Evolutionary conservation across 2,329 filamentous ascomycete genomes (phyloP), one percentile per base, ranked within the genome.

Genomic region (Zymoseptoria passerinii): DNA sequence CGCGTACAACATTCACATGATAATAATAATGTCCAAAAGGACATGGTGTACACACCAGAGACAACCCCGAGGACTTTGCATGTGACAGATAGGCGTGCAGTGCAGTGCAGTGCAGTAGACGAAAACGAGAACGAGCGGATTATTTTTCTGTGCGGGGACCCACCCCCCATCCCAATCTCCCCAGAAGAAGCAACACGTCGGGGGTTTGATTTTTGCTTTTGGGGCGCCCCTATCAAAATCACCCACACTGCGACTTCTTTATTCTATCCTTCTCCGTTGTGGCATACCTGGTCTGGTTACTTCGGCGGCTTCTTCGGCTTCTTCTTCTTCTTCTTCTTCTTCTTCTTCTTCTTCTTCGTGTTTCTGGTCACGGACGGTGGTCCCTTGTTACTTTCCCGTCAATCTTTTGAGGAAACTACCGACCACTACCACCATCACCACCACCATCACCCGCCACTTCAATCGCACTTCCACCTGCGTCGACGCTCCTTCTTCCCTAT

Each of bases 401-500:
- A 28, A 48, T 60, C 58, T 52, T 57, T 54, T 27, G 48, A 48
- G 23, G 40, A 18, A 51, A n/a, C 10, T n/a, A 28, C 50, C 35
- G 16, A 10, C 10, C 28, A 48, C 50, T 13, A 44, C 35, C 35
- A 40, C 35, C 10, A 13, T 16, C 35, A 4, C 35, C 1, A 28
- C 28, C 28, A 28, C 28, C 28, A 28, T n/a, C n/a, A n/a, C n/a
- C n/a, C n/a, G n/a, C 35, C 4, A 16, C 35, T 16, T 10, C 35
- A 44, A 44, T n/a, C 35, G 35, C 35, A 44, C 16, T 9, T 16
- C 10, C 35, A 16, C 35, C 16, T 40, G 35, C 35, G 35, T 40
- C 35, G 10, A n/a, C n/a, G 10, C 4, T 44, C 4, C 35, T 44
- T n/a, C 4, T 16, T 40, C 35, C 35, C 35, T 40, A 16, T 16